These are phyloP conservation scores for Musa balbisiana DNA, from an alignment of 202 grass and related monocot genomes.

Conservation along the genomic window DNA sequence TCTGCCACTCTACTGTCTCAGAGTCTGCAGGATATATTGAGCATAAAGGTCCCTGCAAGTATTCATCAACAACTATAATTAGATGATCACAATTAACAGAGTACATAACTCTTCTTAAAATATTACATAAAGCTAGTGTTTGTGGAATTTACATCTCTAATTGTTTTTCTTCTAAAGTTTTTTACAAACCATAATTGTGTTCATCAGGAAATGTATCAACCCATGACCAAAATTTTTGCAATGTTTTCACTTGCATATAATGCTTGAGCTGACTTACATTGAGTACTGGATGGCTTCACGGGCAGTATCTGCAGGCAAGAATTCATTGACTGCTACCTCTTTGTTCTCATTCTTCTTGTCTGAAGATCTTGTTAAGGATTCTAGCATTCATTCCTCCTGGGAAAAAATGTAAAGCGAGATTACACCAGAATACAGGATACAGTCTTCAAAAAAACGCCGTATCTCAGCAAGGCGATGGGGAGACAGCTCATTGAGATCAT, in stretches of 20 bases:
- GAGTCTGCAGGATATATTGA: constrained; percentile 48
- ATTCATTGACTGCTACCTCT: constrained; percentile 75
- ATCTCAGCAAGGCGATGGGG: constrained; percentile 7
- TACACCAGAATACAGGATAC: neutral
- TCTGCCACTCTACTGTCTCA: constrained; percentile 34
- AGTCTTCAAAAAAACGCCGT: constrained; percentile 10
- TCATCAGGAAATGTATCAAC: neutral
- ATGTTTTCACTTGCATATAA: neutral
- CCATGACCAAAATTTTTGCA: neutral
- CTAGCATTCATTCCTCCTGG: constrained; percentile 3
- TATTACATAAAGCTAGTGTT: neutral
- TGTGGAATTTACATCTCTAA: neutral
- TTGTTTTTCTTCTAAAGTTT: no score
- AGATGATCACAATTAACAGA: neutral
- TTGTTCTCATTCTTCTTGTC: constrained; percentile 99
- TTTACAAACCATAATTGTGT: neutral
- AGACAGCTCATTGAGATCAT: constrained; percentile 11
- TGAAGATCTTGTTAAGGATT: constrained; percentile 32
- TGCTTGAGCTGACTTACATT: constrained; percentile 37
- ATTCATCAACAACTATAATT: no score
- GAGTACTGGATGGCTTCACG: constrained; percentile 78
- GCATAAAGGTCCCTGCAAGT: constrained; percentile 46
- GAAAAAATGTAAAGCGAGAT: neutral
- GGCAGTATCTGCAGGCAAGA: constrained; percentile 49
- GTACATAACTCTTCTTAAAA: no score